Evolutionary conservation across 805 yeast species (phyloP).

Genomic region (Ogataea minuta): DNA sequence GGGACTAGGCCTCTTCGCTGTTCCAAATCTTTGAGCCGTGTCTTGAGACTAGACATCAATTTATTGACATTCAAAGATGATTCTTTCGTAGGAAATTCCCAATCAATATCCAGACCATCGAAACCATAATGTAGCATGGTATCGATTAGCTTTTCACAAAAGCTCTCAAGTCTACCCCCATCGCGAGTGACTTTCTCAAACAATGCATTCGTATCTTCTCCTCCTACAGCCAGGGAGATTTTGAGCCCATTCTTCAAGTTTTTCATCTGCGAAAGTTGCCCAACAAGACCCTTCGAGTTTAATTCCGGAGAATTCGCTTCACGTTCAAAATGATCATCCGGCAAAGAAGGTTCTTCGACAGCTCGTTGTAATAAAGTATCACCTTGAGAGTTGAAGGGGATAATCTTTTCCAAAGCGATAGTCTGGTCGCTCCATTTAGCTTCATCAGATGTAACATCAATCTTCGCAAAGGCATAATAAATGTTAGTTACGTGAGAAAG

Average conservation of each 20-base stretch:
- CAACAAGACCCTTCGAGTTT: constrained; percentile 27
- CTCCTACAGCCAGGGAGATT: constrained; percentile 78
- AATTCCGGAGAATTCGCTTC: constrained; percentile 4
- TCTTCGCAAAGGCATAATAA: constrained; percentile 72
- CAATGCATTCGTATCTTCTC: constrained; percentile 52
- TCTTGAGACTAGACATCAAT: constrained; percentile 42
- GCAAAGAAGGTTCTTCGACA: background rate
- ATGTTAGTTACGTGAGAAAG: constrained; percentile 57
- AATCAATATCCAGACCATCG: constrained; percentile 92
- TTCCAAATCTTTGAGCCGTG: constrained; percentile 41
- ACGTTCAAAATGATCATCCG: constrained; percentile 1
- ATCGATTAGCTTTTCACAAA: constrained; percentile 48
- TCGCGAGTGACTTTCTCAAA: constrained; percentile 35
- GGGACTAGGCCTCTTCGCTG: constrained; percentile 9
- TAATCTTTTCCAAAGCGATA: constrained; percentile 52
- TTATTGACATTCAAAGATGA: constrained; percentile 47
- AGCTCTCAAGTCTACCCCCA: constrained; percentile 35
- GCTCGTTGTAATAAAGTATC: background rate
- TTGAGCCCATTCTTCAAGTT: constrained; percentile 39
- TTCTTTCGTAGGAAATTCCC: constrained; percentile 76
- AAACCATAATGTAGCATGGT: constrained; percentile 57
- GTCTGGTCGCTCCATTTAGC: constrained; percentile 63
- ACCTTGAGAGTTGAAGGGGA: constrained; percentile 15
- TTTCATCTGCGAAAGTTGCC: constrained; percentile 31
- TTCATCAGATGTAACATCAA: constrained; percentile 42